Base-by-base conservation (phyloP, 2,329 filamentous ascomycete species). In the Ceratocystis variospora region DNA sequence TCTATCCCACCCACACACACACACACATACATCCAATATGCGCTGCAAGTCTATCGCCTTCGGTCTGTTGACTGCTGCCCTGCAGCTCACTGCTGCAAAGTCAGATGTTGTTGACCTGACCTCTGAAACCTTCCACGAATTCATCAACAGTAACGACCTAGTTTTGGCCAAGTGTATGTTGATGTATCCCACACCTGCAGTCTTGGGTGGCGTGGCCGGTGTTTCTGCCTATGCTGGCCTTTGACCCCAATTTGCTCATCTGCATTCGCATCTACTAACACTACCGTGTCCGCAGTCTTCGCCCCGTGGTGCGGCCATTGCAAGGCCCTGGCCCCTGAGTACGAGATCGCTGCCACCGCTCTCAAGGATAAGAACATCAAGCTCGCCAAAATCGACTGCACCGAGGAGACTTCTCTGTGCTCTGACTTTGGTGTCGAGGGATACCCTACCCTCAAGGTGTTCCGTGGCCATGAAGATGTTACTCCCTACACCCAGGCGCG, bases 401-500 rank as follows among this genome's bases (percentile, higher is more conserved):
- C 93, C 74, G 91, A 89, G 76, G 90, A 99, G 82, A 80, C 86
- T 70, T 90, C 96, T 44, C 87, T 99, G 71, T 99, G 94, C 85
- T 84, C 91, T 77, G 81, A 84, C 72, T 89, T 89, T 73, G 92
- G 90, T 69, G 92, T 99, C 55, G 91, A 97, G 82, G 94, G 94
- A 71, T 99, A 99, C 83, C 94, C 94, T 69, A 99, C 94, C 71
- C 85, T 99, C 75, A 99, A 97, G 87, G 85, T 99, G 79, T 99
- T 99, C 91, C 90, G 93, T 73, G 93, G 94, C 72, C 78, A 79
- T 55, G 90, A 96, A 10, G 90, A 88, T 75, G 79, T 90, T 75
- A 81, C 84, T 70, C 87, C 92, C 70, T 99, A 99, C 80, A 81
- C 82, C 72, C 94, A 94, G 74, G 87, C 90, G 78, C 86, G 94